phyloP scores from a whole-genome alignment of 768 basidiomycete genomes.

The Amanita exitialis region DNA sequence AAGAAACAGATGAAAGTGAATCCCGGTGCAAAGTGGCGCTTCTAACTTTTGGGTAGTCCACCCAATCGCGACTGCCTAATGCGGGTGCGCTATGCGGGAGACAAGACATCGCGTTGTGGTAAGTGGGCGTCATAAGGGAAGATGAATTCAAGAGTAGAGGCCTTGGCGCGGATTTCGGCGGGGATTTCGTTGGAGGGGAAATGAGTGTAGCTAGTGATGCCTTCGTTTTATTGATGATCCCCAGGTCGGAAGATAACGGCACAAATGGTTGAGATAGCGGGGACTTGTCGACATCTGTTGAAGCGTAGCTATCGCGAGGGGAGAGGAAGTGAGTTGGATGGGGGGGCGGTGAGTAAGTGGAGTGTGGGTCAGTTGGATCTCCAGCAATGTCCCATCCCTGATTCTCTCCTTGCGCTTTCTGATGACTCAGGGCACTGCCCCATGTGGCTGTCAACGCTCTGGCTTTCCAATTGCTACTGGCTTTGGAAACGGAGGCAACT shows the following conservation, averaged over 20 bases:
- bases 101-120: constrained; percentile 13
- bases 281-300: constrained; percentile 16
- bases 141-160: constrained; percentile 57
- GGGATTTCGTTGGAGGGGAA: constrained; percentile 30
- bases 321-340: constrained; percentile 49
- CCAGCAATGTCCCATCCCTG: neutral
- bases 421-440: constrained; percentile 14
- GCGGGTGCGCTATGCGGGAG: constrained; percentile 27
- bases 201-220: constrained; percentile 28
- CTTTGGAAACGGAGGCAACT: constrained; percentile 60
- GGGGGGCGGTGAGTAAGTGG: constrained; percentile 40
- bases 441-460: constrained; percentile 42
- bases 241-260: neutral
- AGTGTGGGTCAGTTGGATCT: neutral
- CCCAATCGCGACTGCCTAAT: constrained; percentile 32
- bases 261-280: constrained; percentile 10
- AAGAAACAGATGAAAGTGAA: constrained; percentile 58
- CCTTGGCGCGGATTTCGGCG: constrained; percentile 45
- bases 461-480: constrained; percentile 68
- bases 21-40: constrained; percentile 32
- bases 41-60: constrained; percentile 33
- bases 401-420: constrained; percentile 7
- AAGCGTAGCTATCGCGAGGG: constrained; percentile 45
- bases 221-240: constrained; percentile 27
- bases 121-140: constrained; percentile 27